Evolutionary conservation across 164 flowering plant genomes (phyloP), one percentile per base, ranked within the genome.

Genomic region (Tetrastigma voinierianum): DNA sequence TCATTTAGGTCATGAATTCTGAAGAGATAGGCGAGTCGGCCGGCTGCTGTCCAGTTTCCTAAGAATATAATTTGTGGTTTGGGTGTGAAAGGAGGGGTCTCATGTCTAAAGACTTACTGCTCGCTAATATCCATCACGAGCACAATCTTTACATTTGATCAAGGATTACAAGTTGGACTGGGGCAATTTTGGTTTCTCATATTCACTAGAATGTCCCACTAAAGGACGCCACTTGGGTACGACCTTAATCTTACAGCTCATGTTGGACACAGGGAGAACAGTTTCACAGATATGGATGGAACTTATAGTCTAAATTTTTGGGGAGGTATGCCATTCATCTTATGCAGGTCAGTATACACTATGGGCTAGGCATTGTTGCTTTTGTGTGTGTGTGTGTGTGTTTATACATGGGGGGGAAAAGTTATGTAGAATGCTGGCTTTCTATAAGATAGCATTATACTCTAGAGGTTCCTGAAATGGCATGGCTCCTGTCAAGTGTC

Each of bases 41-140:
- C 86, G 91, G 99, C 97, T 95, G 97, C 96, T 86, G 71, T 79
- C 92, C 89, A 88, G 87, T 82, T 79, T 77, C 76, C 86, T 67
- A 23, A 59, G 73, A 65, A 70, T 56, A 77, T 77, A 72, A 81
- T 69, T 76, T 77, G 90, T 89, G 93, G 96, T 77, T 80, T 84
- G 93, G 91, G 88, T 74, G 71, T 53, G 21, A 69, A 69, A 67
- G 62, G 62, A 59, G 66, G 65, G 72, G 62, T 64, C 56, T 57
- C 25, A 65, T 53, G 44, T 24, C 47, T 40, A 44, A 45, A 65
- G 68, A 51, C 49, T 53, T 51, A 32, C 60, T 57, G 44, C 23
- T 56, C 44, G 32, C 16, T 70, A 67, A 51, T 61, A 40, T 59
- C 52, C 40, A 40, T 57, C 66, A 54, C 24, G 72, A 51, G 73